Percentiles rank a stretch among this genome's conserved stretches.
phyloP scores from a whole-genome alignment of 805 yeast genomes.

The Brettanomyces naardenensis region DNA sequence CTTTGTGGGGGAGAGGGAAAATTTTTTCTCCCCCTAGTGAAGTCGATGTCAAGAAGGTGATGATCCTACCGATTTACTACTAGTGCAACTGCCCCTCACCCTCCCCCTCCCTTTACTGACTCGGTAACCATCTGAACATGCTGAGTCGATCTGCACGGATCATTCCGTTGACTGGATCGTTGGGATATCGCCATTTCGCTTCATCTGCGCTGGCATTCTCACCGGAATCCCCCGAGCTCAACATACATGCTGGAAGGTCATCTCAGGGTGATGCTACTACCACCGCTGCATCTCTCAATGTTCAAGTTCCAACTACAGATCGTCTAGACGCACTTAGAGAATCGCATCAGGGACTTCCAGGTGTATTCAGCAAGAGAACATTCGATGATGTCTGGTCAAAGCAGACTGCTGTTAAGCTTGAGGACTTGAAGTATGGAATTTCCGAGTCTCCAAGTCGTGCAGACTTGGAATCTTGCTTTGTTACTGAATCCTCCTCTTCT shows the following conservation, averaged over 20 bases:
- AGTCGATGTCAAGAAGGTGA: too few relatives aligned
- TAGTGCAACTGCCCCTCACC: too few relatives aligned
- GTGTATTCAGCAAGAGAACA: slow-evolving; percentile 40
- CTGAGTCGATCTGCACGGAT: too few relatives aligned
- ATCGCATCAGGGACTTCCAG: slow-evolving; percentile 35
- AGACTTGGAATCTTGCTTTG: slow-evolving; percentile 20
- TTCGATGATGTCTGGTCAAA: slow-evolving; percentile 44
- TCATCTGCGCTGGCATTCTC: background rate
- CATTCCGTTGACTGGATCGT: background rate
- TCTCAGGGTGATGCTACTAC: background rate
- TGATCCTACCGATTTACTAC: too few relatives aligned
- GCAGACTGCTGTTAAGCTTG: slow-evolving; percentile 32
- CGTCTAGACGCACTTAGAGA: slow-evolving; percentile 18
- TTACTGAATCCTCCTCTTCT: background rate
- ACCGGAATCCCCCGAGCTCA: slow-evolving; percentile 1
- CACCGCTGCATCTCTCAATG: slow-evolving; percentile 1
- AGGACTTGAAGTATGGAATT: slow-evolving; percentile 32
- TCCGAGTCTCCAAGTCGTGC: slow-evolving; percentile 22
- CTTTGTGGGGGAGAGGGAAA: too few relatives aligned
- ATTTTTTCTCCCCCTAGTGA: too few relatives aligned
- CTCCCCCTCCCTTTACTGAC: too few relatives aligned
- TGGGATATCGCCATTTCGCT: background rate
- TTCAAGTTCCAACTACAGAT: slow-evolving; percentile 20
- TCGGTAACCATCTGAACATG: too few relatives aligned
- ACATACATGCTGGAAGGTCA: background rate